A percentile compares a stretch with the other conserved stretches of the same genome.
phyloP scores from a whole-genome alignment of 768 basidiomycete genomes.

The Pleurotus sapidus region DNA sequence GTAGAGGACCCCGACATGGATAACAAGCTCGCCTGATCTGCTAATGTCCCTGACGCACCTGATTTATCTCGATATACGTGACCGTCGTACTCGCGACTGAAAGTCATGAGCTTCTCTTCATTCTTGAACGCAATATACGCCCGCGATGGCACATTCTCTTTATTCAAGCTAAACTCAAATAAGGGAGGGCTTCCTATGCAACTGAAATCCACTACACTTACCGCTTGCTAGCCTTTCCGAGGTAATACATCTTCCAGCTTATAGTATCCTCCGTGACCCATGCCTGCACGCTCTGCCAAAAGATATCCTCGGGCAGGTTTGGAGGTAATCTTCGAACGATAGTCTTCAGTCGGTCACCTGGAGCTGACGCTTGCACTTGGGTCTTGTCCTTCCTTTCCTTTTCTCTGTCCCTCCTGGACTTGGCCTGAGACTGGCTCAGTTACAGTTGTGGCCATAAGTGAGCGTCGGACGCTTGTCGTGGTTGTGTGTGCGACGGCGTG shows the following conservation, averaged over 20 bases:
- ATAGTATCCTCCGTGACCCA: conserved; percentile 82
- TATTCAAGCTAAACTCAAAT: conserved; percentile 59
- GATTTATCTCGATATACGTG: conserved; percentile 90
- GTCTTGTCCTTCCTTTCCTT: conserved; percentile 33
- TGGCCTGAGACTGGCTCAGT: conserved; percentile 24
- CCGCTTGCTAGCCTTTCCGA: conserved; percentile 72
- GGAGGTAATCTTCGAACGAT: conserved; percentile 88
- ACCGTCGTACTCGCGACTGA: conserved; percentile 86
- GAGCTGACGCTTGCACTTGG: conserved; percentile 19
- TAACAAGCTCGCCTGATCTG: not conserved
- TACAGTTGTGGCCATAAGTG: conserved; percentile 13
- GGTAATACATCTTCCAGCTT: conserved; percentile 62
- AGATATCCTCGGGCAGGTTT: conserved; percentile 87
- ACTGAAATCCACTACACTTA: conserved; percentile 26
- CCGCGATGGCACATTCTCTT: conserved; percentile 82
- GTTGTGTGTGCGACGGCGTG: not conserved
- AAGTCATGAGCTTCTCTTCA: conserved; percentile 65
- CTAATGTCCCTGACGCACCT: conserved; percentile 41
- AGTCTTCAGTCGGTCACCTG: conserved; percentile 73
- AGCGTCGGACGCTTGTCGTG: not conserved
- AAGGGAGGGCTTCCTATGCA: conserved; percentile 8
- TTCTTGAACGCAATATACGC: conserved; percentile 91
- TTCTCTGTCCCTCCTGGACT: conserved; percentile 33
- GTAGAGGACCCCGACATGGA: not conserved
- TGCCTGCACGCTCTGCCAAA: conserved; percentile 86